Conservation (phyloP, 305 asterid species). For the Fraxinus albicans region DNA sequence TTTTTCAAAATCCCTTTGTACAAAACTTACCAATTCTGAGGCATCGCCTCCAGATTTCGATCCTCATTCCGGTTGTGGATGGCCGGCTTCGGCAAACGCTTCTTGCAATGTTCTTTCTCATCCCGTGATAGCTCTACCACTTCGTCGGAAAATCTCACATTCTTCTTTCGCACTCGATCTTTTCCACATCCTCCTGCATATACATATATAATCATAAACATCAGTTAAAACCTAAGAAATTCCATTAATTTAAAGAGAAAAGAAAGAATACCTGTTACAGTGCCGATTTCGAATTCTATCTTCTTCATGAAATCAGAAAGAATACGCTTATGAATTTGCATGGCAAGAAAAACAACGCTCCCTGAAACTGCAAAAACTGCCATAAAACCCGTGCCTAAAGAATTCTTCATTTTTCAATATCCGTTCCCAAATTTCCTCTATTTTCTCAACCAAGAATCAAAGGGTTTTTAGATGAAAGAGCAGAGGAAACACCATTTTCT, state of each 20-base stretch:
- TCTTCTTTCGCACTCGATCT: constrained; percentile 43
- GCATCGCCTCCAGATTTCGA: constrained; percentile 62
- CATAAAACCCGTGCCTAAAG: constrained; percentile 58
- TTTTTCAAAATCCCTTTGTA: constrained; percentile 63
- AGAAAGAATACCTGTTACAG: constrained; percentile 36
- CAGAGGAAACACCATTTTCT: constrained; percentile 36
- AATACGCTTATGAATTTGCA: constrained; percentile 73
- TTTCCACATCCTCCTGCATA: constrained; percentile 25
- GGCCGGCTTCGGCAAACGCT: not conserved
- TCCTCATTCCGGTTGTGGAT: not conserved
- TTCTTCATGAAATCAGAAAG: constrained; percentile 75
- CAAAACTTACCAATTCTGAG: constrained; percentile 76
- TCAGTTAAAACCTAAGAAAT: not conserved
- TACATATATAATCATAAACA: not conserved
- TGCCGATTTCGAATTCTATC: constrained; percentile 53
- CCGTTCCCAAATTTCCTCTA: not conserved
- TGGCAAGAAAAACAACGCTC: constrained; percentile 76
- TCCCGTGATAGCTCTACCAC: constrained; percentile 15
- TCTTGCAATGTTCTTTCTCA: not conserved
- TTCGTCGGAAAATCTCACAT: constrained; percentile 54
- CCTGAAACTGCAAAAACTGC: constrained; percentile 89
- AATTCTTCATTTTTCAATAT: constrained; percentile 41
- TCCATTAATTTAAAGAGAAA: not conserved
- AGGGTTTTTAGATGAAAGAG: constrained; percentile 6
- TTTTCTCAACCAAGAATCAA: constrained; percentile 14